Evolutionary conservation across 2,329 filamentous ascomycete genomes (phyloP).

Genomic region (Fusarium lateritium): DNA sequence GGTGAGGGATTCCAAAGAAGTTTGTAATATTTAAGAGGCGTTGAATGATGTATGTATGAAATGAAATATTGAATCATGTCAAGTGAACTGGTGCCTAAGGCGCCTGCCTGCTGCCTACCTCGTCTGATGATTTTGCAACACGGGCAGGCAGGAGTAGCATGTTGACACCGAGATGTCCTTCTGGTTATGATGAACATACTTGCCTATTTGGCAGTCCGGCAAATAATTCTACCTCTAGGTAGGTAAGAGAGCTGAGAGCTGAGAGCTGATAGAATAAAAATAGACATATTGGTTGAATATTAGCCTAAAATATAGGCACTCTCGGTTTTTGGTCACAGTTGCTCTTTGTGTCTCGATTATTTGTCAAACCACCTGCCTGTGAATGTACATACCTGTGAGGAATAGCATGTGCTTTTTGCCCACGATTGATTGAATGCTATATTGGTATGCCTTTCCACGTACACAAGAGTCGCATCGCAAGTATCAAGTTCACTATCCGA

Average conservation of each 20-base stretch:
- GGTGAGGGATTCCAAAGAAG: not conserved
- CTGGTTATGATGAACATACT: not conserved
- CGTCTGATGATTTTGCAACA: not conserved
- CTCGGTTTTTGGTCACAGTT: too few relatives aligned
- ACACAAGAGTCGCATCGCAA: not conserved
- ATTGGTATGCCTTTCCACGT: too few relatives aligned
- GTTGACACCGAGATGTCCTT: conserved; percentile 11
- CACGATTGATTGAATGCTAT: too few relatives aligned
- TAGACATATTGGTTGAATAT: too few relatives aligned
- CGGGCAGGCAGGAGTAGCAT: conserved; percentile 12
- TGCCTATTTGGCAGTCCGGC: too few relatives aligned
- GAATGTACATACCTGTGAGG: not conserved
- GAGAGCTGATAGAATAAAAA: too few relatives aligned
- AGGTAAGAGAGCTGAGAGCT: not conserved
- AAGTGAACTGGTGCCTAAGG: not conserved
- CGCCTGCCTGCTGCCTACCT: not conserved
- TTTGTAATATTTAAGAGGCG: not conserved
- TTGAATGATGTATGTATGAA: not conserved
- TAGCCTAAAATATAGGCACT: too few relatives aligned
- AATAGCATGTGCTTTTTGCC: not conserved
- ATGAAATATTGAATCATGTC: not conserved
- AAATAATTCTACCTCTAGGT: too few relatives aligned
- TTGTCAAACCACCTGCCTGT: too few relatives aligned
- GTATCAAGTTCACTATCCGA: not conserved
- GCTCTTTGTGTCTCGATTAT: too few relatives aligned